These are phyloP conservation scores for Penicillium bovifimosum DNA, from an alignment of 495 filamentous ascomycete genomes.

Conservation along the genomic window DNA sequence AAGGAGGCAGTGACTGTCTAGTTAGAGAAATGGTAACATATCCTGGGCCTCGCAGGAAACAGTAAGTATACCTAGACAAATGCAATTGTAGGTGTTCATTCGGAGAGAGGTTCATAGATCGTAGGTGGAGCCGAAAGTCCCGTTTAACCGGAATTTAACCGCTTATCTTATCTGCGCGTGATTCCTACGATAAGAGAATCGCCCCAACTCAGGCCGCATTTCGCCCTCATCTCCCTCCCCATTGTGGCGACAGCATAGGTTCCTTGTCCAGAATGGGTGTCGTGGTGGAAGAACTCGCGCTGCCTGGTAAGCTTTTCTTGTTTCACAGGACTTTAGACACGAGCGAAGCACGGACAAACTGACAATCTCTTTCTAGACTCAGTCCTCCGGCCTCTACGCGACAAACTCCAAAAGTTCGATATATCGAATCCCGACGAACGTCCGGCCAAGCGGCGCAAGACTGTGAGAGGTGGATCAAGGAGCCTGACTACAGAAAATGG, in stretches of 20 bases:
- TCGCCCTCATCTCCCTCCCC: not conserved
- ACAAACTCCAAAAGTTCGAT: constrained; percentile 18
- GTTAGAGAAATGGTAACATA: not conserved
- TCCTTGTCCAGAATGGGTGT: constrained; percentile 22
- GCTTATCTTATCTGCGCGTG: not conserved
- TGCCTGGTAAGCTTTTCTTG: constrained; percentile 18
- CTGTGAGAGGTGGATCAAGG: constrained; percentile 11
- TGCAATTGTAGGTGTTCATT: too few relatives aligned
- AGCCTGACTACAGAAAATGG: constrained; percentile 21
- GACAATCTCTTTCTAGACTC: constrained; percentile 16
- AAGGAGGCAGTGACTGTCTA: not conserved
- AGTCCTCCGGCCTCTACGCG: constrained; percentile 22
- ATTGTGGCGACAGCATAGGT: constrained; percentile 5
- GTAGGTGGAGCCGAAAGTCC: not conserved
- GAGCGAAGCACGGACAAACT: constrained; percentile 9
- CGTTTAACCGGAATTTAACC: not conserved
- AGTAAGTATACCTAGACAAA: too few relatives aligned
- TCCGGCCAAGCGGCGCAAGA: constrained; percentile 37
- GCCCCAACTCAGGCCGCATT: not conserved
- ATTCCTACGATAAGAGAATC: not conserved
- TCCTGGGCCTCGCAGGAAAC: too few relatives aligned
- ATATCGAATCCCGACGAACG: constrained; percentile 12
- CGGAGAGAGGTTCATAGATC: not conserved
- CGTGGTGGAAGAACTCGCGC: constrained; percentile 14
- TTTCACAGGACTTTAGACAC: not conserved